Evolutionary conservation across 2,329 filamentous ascomycete genomes (phyloP).

Genomic region (Onygenales sp.): DNA sequence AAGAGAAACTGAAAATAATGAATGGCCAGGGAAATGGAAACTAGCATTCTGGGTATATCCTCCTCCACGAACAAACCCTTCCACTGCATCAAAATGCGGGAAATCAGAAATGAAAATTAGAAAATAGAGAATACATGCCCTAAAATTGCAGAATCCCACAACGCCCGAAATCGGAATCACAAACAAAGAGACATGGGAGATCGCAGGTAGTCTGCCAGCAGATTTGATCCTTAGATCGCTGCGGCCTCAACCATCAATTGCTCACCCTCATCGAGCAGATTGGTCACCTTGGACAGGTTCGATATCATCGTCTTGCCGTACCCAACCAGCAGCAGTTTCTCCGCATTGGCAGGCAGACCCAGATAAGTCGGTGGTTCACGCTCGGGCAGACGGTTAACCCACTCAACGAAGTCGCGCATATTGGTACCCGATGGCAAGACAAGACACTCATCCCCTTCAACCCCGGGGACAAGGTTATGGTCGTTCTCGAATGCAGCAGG

Average conservation of each 20-base stretch:
- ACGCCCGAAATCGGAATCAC: constrained; percentile 7
- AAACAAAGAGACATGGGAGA: not conserved
- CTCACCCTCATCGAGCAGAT: constrained; percentile 88
- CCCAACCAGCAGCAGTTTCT: constrained; percentile 86
- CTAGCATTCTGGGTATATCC: constrained; percentile 6
- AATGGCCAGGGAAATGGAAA: not conserved
- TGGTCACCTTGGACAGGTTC: constrained; percentile 75
- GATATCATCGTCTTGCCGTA: constrained; percentile 76
- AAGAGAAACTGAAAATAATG: not conserved
- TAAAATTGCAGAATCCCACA: constrained; percentile 7
- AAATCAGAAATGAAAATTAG: constrained; percentile 10
- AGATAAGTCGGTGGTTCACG: constrained; percentile 93
- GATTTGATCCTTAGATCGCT: constrained; percentile 8
- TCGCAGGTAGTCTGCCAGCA: not conserved
- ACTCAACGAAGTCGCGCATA: constrained; percentile 75
- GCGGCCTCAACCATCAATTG: constrained; percentile 64
- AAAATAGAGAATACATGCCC: constrained; percentile 3
- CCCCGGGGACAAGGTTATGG: constrained; percentile 72
- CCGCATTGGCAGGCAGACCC: constrained; percentile 86
- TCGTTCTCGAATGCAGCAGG: constrained; percentile 85
- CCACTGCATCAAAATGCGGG: not conserved
- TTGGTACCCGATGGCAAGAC: constrained; percentile 70
- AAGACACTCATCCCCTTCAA: constrained; percentile 51
- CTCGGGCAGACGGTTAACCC: constrained; percentile 88
- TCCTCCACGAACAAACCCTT: not conserved